These are phyloP conservation scores for Liriodendron chinense DNA, from an alignment of 164 flowering plant species.

Conservation along the genomic window DNA sequence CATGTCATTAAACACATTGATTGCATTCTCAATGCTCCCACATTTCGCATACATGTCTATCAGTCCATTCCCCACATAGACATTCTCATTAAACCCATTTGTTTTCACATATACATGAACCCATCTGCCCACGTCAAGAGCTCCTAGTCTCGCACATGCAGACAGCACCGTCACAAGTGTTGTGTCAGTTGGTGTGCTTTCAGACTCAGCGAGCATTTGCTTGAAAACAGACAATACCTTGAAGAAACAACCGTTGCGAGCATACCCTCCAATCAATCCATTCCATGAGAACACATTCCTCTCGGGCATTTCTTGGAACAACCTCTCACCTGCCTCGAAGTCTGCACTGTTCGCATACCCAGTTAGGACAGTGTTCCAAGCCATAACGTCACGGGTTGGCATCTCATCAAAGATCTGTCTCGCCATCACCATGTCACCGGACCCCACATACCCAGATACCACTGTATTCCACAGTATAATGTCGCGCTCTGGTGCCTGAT, in stretches of 20 bases:
- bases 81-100: slow-evolving; percentile 40
- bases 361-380: slow-evolving; percentile 55
- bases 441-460: slow-evolving; percentile 51
- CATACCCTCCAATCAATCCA: slow-evolving; percentile 61
- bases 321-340: slow-evolving; percentile 33
- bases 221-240: slow-evolving; percentile 51
- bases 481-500: slow-evolving; percentile 56
- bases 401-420: slow-evolving; percentile 45
- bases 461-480: slow-evolving; percentile 64
- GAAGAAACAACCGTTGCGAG: slow-evolving; percentile 31
- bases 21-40: slow-evolving; percentile 50
- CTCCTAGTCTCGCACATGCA: slow-evolving; percentile 64
- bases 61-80: slow-evolving; percentile 53
- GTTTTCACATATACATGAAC: slow-evolving; percentile 50
- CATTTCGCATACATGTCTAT: slow-evolving; percentile 80
- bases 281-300: slow-evolving; percentile 75
- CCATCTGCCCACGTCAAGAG: slow-evolving; percentile 57
- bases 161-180: slow-evolving; percentile 58
- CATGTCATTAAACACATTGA: slow-evolving; percentile 47
- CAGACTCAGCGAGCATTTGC: slow-evolving; percentile 46
- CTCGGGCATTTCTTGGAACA: slow-evolving; percentile 59
- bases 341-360: slow-evolving; percentile 50
- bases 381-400: slow-evolving; percentile 55
- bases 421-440: slow-evolving; percentile 48
- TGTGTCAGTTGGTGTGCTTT: slow-evolving; percentile 53